Conservation (phyloP, 257 asterid genomes). For the Lycium ferocissimum region DNA sequence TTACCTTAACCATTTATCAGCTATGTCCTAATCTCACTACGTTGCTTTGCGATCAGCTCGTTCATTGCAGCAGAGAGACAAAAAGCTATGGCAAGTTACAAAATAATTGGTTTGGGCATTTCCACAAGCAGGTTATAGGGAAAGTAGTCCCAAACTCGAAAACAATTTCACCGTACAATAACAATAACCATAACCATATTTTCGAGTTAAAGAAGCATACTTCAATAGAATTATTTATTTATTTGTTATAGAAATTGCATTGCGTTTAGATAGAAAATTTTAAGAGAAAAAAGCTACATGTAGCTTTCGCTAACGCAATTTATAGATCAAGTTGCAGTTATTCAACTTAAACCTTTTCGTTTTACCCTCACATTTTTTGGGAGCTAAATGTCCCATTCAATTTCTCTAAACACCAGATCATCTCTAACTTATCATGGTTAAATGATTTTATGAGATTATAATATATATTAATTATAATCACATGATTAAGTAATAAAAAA, state of each 20-base stretch:
- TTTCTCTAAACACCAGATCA: neutral
- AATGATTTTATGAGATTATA: neutral
- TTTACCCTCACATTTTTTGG: neutral
- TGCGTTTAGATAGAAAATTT: neutral
- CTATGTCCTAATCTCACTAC: neutral
- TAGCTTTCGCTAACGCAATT: neutral
- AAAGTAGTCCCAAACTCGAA: neutral
- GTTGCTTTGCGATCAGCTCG: neutral
- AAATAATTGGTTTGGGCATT: conserved; percentile 35
- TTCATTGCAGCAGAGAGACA: neutral
- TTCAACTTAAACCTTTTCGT: neutral
- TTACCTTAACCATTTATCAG: conserved; percentile 2
- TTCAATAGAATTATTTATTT: neutral
- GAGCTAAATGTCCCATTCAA: neutral
- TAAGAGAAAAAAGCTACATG: neutral
- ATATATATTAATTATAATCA: too few relatives aligned
- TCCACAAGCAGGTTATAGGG: conserved; percentile 40
- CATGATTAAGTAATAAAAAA: neutral
- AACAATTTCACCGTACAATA: neutral
- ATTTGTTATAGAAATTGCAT: neutral
- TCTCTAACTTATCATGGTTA: neutral
- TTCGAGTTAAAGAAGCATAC: neutral
- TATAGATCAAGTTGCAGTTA: neutral
- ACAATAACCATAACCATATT: neutral
- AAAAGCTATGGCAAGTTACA: neutral